phyloP scores from a whole-genome alignment of 345 rosid species.

The Theobroma cacao region DNA sequence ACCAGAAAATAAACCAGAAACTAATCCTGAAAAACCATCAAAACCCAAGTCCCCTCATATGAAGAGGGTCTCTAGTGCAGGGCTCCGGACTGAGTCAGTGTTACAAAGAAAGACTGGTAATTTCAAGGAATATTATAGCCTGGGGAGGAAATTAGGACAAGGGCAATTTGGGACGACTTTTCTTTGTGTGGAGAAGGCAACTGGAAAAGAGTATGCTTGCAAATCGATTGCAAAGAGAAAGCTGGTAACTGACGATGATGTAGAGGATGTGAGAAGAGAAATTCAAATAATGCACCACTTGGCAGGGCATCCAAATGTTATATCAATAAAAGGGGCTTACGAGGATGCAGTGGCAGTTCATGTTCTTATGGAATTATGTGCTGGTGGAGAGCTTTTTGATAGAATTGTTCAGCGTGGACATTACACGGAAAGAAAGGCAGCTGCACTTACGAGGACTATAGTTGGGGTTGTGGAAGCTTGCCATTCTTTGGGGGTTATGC shows the following conservation, averaged over 20 bases:
- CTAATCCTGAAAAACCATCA: conserved; percentile 31
- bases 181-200: conserved; percentile 63
- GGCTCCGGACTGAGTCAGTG: conserved; percentile 69
- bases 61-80: conserved; percentile 69
- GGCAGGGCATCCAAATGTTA: conserved; percentile 83
- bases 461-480: conserved; percentile 89
- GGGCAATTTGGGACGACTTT: conserved; percentile 90
- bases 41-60: conserved; percentile 47
- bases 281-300: conserved; percentile 92
- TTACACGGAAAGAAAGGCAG: conserved; percentile 82
- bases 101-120: conserved; percentile 68
- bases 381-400: conserved; percentile 89
- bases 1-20: conserved; percentile 25
- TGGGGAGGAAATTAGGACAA: conserved; percentile 88
- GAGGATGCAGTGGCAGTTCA: conserved; percentile 87
- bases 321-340: conserved; percentile 74
- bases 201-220: conserved; percentile 70
- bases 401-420: conserved; percentile 87
- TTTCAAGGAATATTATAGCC: conserved; percentile 60
- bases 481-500: conserved; percentile 91
- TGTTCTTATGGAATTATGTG: conserved; percentile 84
- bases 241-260: conserved; percentile 72
- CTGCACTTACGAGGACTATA: conserved; percentile 76
- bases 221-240: conserved; percentile 93
- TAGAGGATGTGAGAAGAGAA: conserved; percentile 85